phyloP scores from a whole-genome alignment of 106 monocot species.

The Phalaenopsis equestris region DNA sequence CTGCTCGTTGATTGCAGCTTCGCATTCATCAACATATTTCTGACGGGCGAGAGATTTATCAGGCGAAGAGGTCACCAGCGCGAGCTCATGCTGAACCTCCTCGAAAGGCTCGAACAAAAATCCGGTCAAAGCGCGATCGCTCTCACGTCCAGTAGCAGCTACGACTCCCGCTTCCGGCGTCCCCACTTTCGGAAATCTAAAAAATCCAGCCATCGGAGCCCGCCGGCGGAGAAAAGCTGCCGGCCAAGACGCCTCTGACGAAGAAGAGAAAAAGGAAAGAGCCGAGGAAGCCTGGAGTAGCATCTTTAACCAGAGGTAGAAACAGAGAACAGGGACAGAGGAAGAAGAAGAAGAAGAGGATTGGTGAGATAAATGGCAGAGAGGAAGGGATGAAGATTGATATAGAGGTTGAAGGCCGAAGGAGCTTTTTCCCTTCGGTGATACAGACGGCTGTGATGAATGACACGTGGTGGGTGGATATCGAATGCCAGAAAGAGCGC shows the following conservation, averaged over 20 bases:
- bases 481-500: constrained; percentile 6
- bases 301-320: constrained; percentile 2
- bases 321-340: neutral
- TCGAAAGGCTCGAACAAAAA: constrained; percentile 71
- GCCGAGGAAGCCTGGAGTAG: neutral
- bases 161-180: neutral
- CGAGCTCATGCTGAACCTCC: constrained; percentile 62
- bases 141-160: neutral
- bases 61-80: constrained; percentile 33
- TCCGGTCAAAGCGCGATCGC: constrained; percentile 18
- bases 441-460: constrained; percentile 7
- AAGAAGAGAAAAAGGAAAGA: neutral
- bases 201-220: neutral
- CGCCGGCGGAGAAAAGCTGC: neutral
- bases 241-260: neutral
- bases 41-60: constrained; percentile 56
- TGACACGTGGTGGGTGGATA: constrained; percentile 23
- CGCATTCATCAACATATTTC: constrained; percentile 51
- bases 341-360: neutral
- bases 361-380: neutral
- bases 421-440: neutral
- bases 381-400: neutral
- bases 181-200: neutral
- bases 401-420: neutral
- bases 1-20: constrained; percentile 85